Conservation (phyloP, 371 early-diverging fungal genomes). For the Furculomyces boomerangus region DNA sequence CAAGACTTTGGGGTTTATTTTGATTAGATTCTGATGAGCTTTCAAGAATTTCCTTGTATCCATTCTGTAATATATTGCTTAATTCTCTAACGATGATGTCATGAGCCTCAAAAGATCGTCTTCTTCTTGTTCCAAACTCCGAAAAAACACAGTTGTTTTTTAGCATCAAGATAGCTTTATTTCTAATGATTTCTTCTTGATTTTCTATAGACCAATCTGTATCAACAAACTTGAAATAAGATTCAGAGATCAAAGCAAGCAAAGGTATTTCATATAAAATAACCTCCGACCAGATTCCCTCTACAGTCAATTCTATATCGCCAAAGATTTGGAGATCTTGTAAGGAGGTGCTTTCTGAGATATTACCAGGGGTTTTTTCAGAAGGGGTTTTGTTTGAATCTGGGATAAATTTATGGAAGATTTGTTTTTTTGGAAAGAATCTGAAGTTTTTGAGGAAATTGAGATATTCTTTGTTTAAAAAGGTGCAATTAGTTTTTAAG, state of each 20-base stretch:
- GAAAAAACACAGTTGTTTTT: conserved; percentile 43
- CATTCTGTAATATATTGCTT: conserved; percentile 2
- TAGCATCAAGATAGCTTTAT: conserved; percentile 31
- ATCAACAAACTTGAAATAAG: conserved; percentile 48
- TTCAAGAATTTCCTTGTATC: background rate
- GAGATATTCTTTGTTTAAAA: conserved; percentile 33
- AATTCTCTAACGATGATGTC: conserved; percentile 37
- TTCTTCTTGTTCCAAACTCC: conserved; percentile 60
- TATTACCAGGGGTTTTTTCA: background rate
- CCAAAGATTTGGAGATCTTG: background rate
- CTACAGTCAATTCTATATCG: conserved; percentile 28
- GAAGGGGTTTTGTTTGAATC: conserved; percentile 6
- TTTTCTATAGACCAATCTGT: conserved; percentile 46
- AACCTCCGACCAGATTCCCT: conserved; percentile 46
- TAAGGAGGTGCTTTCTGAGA: background rate
- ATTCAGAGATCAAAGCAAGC: conserved; percentile 46
- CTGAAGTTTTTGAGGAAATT: conserved; percentile 33
- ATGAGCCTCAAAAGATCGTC: conserved; percentile 48
- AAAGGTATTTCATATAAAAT: conserved; percentile 62
- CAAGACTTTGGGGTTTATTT: conserved; percentile 6
- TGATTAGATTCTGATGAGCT: background rate
- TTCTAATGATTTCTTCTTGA: conserved; percentile 31
- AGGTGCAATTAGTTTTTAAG: conserved; percentile 26
- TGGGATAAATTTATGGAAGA: conserved; percentile 23
- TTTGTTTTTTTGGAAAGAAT: conserved; percentile 37